A percentile compares a stretch with the other conserved stretches of the same genome.
Evolutionary conservation across 2,329 filamentous ascomycete genomes (phyloP).

Genomic region (Teratosphaeria nubilosa): DNA sequence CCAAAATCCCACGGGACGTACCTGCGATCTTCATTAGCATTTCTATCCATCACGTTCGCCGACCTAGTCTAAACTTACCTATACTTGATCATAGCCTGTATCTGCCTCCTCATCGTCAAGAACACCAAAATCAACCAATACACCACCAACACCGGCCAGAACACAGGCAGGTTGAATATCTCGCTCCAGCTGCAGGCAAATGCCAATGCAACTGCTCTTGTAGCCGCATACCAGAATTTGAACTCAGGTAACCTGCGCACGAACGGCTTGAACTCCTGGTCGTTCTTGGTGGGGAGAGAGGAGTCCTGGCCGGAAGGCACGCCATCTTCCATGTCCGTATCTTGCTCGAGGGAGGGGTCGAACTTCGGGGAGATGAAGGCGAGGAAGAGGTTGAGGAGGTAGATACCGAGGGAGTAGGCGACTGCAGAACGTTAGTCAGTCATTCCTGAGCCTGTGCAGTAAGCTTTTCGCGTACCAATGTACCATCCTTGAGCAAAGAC

Average conservation of each 20-base stretch:
- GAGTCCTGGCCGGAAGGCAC: conserved; percentile 46
- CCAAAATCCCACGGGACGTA: conserved; percentile 32
- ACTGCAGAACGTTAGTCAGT: conserved; percentile 43
- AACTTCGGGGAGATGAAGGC: conserved; percentile 98
- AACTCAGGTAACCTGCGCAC: conserved; percentile 94
- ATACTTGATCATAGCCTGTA: conserved; percentile 99
- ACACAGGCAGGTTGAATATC: conserved; percentile 93
- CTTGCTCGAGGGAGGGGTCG: conserved; percentile 88
- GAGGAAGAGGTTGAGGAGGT: conserved; percentile 97
- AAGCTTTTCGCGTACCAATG: conserved; percentile 56
- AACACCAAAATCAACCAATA: conserved; percentile 98
- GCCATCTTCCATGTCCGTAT: conserved; percentile 95
- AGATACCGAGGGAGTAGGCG: conserved; percentile 94
- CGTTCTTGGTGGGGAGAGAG: conserved; percentile 81
- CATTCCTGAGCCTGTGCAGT: not conserved
- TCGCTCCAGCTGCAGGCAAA: conserved; percentile 89
- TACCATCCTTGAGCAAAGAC: conserved; percentile 95
- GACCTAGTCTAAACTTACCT: conserved; percentile 53
- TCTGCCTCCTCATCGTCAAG: conserved; percentile 97
- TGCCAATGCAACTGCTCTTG: conserved; percentile 69
- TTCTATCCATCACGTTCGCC: not conserved
- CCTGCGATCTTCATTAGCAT: conserved; percentile 16
- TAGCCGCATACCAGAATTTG: conserved; percentile 99
- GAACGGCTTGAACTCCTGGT: conserved; percentile 96
- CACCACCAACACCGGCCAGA: conserved; percentile 96